phyloP scores from a whole-genome alignment of 495 filamentous ascomycete species.

The Aspergillus incahuasiensis region DNA sequence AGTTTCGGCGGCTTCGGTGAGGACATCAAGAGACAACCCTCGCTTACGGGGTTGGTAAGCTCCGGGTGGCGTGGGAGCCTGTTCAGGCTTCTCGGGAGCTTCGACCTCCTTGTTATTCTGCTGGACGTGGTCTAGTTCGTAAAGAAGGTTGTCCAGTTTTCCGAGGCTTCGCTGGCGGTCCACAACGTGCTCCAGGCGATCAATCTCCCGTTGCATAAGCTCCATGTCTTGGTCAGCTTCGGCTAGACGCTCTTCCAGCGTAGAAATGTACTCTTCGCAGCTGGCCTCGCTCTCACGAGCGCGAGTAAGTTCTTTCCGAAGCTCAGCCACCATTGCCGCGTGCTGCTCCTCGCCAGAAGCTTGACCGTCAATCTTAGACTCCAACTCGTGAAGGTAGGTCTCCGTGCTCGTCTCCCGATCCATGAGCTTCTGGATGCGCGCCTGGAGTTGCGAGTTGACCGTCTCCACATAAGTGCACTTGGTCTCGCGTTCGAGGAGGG shows the following conservation, averaged over 20 bases:
- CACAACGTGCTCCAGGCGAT: constrained; percentile 88
- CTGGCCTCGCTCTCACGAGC: constrained; percentile 84
- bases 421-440: constrained; percentile 79
- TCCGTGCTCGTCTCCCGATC: constrained; percentile 89
- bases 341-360: constrained; percentile 92
- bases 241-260: constrained; percentile 89
- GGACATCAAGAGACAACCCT: constrained; percentile 39
- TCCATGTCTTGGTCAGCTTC: constrained; percentile 96
- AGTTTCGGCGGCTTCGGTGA: constrained; percentile 47
- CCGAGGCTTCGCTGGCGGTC: constrained; percentile 93
- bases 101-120: constrained; percentile 50
- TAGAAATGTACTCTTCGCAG: constrained; percentile 95
- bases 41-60: constrained; percentile 26
- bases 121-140: constrained; percentile 82
- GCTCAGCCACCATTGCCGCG: constrained; percentile 71
- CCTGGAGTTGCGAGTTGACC: constrained; percentile 82
- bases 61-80: constrained; percentile 12
- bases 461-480: constrained; percentile 90
- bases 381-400: constrained; percentile 84
- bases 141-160: constrained; percentile 85
- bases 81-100: constrained; percentile 22
- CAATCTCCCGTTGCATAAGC: constrained; percentile 92
- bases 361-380: constrained; percentile 81
- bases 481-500: constrained; percentile 85
- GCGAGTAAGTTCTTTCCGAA: constrained; percentile 88